Conservation (phyloP, 176 grass and related monocot genomes). For the Miscanthus lutarioriparius region DNA sequence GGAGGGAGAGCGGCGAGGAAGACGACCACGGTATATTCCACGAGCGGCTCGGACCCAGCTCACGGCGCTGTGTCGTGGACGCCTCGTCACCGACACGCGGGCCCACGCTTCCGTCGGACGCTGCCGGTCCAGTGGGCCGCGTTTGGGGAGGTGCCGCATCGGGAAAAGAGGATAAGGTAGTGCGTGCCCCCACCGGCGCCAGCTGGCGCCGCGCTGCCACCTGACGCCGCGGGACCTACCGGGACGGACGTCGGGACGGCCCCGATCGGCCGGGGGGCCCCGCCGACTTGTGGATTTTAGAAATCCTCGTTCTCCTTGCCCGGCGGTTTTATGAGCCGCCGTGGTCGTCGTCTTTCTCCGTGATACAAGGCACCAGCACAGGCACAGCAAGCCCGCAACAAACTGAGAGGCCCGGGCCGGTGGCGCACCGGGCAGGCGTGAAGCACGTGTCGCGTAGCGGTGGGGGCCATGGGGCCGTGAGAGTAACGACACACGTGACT, state of each 20-base stretch:
- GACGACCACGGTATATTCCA: conserved; percentile 43
- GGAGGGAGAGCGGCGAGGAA: conserved; percentile 18
- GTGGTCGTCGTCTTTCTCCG: too few species aligned
- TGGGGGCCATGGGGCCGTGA: not conserved
- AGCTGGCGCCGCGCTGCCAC: conserved; percentile 74
- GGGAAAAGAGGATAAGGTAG: conserved; percentile 62
- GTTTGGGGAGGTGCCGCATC: not conserved
- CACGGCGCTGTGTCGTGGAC: not conserved
- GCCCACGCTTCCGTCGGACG: accelerated
- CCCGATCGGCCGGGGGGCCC: too few species aligned
- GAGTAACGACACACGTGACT: conserved; percentile 19
- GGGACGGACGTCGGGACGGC: not conserved
- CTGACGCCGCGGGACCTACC: conserved; percentile 35
- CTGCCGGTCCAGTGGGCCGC: not conserved
- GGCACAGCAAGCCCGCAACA: too few species aligned
- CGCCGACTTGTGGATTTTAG: conserved; percentile 13
- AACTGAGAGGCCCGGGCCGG: too few species aligned
- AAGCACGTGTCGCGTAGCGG: conserved; percentile 6
- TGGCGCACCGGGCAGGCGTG: not conserved
- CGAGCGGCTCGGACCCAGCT: not conserved
- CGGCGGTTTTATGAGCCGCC: too few species aligned
- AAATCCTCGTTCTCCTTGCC: too few species aligned
- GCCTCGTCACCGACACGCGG: not conserved
- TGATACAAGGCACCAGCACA: too few species aligned
- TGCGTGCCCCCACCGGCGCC: conserved; percentile 53